A percentile compares a stretch with the other conserved stretches of the same genome.
Evolutionary conservation across 371 early-diverging fungal genomes (phyloP).

Genomic region (Mucor velutinosus): DNA sequence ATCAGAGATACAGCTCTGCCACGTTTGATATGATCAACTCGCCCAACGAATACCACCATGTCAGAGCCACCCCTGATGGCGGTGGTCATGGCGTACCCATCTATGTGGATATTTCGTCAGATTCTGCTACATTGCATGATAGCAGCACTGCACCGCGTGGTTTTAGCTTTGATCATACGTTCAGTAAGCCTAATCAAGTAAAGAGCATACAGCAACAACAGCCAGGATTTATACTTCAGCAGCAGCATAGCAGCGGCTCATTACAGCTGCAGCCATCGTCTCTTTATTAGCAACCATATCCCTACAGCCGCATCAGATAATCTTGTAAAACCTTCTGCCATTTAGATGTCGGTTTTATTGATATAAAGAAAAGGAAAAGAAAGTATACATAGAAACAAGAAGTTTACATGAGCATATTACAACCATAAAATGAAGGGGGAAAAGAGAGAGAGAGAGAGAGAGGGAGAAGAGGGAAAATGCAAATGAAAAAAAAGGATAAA

Average conservation of each 20-base stretch:
- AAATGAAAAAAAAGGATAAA: neutral
- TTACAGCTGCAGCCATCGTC: neutral
- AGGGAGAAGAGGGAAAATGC: neutral
- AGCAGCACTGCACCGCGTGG: slow-evolving; percentile 10
- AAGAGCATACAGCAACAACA: slow-evolving; percentile 2
- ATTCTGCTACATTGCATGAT: slow-evolving; percentile 11
- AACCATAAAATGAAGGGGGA: neutral
- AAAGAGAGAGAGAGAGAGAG: neutral
- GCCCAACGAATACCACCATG: neutral
- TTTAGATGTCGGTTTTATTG: neutral
- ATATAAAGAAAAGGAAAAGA: neutral
- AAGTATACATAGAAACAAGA: neutral
- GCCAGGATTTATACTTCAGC: slow-evolving; percentile 1
- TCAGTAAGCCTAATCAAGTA: slow-evolving; percentile 11
- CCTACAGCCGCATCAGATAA: neutral
- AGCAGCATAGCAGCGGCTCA: slow-evolving; percentile 10
- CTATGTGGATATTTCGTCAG: slow-evolving; percentile 3
- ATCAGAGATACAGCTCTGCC: neutral
- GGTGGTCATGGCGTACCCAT: neutral
- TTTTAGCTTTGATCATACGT: slow-evolving; percentile 6
- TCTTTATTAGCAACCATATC: neutral
- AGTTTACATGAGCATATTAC: neutral
- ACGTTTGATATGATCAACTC: neutral
- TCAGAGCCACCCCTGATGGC: neutral
- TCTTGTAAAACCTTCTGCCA: neutral